phyloP scores from a whole-genome alignment of 2,329 filamentous ascomycete species.

The Epichloe brachyelytri region DNA sequence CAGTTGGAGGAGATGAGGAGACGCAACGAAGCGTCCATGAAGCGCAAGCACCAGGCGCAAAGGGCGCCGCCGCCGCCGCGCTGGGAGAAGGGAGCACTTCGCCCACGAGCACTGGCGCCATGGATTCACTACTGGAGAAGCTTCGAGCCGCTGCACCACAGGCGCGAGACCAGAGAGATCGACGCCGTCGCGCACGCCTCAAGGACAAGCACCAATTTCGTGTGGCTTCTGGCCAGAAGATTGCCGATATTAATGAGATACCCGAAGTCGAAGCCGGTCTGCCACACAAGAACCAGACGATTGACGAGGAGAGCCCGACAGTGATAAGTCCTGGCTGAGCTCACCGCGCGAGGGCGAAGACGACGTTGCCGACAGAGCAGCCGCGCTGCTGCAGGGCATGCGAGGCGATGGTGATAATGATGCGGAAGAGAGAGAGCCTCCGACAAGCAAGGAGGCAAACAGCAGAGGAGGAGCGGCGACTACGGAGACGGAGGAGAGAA shows the following conservation, averaged over 20 bases:
- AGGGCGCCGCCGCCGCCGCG: conserved; percentile 25
- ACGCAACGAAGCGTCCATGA: conserved; percentile 84
- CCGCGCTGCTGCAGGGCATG: conserved; percentile 72
- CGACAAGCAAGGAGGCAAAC: conserved; percentile 52
- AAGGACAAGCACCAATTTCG: conserved; percentile 87
- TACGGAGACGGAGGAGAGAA: conserved; percentile 53
- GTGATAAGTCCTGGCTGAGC: conserved; percentile 36
- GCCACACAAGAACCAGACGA: conserved; percentile 22
- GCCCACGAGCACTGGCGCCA: conserved; percentile 70
- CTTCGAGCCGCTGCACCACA: conserved; percentile 85
- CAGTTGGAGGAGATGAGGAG: conserved; percentile 66
- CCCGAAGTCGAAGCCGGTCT: conserved; percentile 37
- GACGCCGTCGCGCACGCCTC: conserved; percentile 71
- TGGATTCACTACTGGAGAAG: conserved; percentile 94
- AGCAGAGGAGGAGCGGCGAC: conserved; percentile 64
- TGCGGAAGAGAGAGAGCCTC: conserved; percentile 44
- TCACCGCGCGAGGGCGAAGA: conserved; percentile 40
- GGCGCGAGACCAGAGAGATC: conserved; percentile 76
- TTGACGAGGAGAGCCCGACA: conserved; percentile 34
- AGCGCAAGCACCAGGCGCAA: conserved; percentile 68
- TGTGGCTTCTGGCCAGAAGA: conserved; percentile 76
- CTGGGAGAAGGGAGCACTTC: conserved; percentile 41
- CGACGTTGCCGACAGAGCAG: conserved; percentile 76
- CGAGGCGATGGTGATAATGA: conserved; percentile 49
- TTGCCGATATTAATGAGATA: conserved; percentile 56